Conservation (phyloP, 495 filamentous ascomycete genomes). For the Recurvomyces mirabilis region DNA sequence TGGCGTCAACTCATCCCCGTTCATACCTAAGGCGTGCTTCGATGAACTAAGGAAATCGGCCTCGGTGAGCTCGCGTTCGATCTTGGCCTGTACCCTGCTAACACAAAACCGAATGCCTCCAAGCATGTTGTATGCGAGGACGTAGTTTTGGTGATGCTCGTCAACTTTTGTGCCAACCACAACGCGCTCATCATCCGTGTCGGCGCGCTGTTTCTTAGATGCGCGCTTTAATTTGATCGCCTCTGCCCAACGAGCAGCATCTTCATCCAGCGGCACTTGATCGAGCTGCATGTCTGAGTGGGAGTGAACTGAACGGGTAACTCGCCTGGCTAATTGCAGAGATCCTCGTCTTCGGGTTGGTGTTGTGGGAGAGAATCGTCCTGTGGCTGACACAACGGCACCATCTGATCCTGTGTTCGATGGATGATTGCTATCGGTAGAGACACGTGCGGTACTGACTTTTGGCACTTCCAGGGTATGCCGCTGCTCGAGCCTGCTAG, state of each 20-base stretch:
- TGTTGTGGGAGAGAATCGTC: slow-evolving; percentile 72
- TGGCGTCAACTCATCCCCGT: slow-evolving; percentile 92
- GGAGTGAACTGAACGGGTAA: slow-evolving; percentile 64
- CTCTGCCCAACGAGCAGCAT: slow-evolving; percentile 86
- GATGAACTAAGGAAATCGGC: slow-evolving; percentile 85
- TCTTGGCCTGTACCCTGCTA: slow-evolving; percentile 91
- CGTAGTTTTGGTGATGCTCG: slow-evolving; percentile 94
- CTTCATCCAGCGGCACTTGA: slow-evolving; percentile 75
- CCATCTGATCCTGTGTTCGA: slow-evolving; percentile 41
- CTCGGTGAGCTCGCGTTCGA: slow-evolving; percentile 76
- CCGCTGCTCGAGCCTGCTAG: slow-evolving; percentile 56
- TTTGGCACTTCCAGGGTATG: slow-evolving; percentile 85
- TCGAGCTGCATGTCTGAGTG: slow-evolving; percentile 66
- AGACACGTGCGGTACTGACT: slow-evolving; percentile 41
- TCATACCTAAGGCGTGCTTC: slow-evolving; percentile 98
- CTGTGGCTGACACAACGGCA: slow-evolving; percentile 53
- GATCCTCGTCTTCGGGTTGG: slow-evolving; percentile 61
- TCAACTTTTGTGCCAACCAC: slow-evolving; percentile 95
- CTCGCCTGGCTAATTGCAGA: slow-evolving; percentile 62
- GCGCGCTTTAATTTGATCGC: slow-evolving; percentile 81
- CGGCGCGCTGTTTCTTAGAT: slow-evolving; percentile 52
- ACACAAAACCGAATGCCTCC: slow-evolving; percentile 96
- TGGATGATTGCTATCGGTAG: slow-evolving; percentile 34
- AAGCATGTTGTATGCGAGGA: slow-evolving; percentile 98
- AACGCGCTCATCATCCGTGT: slow-evolving; percentile 86